phyloP scores from a whole-genome alignment of 2,329 filamentous ascomycete species.

The Curvularia verruculosa region DNA sequence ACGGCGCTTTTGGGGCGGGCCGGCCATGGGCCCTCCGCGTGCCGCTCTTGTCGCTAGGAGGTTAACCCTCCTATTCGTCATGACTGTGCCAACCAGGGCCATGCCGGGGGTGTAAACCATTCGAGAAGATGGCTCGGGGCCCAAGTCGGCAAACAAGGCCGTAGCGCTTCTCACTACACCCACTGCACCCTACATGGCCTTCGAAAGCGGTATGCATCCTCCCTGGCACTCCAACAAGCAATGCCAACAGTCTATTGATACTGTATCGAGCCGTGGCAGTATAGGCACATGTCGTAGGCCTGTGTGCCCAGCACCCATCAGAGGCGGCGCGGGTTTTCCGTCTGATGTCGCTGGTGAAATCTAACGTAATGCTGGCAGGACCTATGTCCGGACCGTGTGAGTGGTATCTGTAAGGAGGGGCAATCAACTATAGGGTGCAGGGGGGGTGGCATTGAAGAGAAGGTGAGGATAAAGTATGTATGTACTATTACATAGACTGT shows the following conservation, averaged over 20 bases:
- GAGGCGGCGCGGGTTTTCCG: not conserved
- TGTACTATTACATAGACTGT: too few relatives aligned
- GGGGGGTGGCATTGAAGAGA: not conserved
- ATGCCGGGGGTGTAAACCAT: constrained; percentile 11
- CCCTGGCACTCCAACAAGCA: not conserved
- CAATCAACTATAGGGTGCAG: constrained; percentile 5
- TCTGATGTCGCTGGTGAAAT: not conserved
- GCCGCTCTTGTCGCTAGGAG: constrained; percentile 5
- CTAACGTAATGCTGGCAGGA: constrained; percentile 7
- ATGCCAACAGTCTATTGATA: not conserved
- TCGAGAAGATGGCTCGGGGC: constrained; percentile 13
- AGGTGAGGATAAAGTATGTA: not conserved
- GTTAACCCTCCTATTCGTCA: constrained; percentile 7
- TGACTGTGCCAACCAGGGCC: constrained; percentile 4
- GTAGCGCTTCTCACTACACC: constrained; percentile 11
- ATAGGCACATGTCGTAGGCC: constrained; percentile 1
- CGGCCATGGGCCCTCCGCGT: constrained; percentile 1
- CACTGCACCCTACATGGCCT: not conserved
- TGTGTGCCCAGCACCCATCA: not conserved
- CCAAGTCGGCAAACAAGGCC: constrained; percentile 8
- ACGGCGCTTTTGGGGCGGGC: constrained; percentile 6
- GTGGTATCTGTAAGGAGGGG: not conserved
- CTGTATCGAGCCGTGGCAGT: not conserved
- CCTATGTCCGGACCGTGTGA: not conserved
- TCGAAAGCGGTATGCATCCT: not conserved